phyloP scores from a whole-genome alignment of 2,329 filamentous ascomycete genomes.

The Septoria linicola region DNA sequence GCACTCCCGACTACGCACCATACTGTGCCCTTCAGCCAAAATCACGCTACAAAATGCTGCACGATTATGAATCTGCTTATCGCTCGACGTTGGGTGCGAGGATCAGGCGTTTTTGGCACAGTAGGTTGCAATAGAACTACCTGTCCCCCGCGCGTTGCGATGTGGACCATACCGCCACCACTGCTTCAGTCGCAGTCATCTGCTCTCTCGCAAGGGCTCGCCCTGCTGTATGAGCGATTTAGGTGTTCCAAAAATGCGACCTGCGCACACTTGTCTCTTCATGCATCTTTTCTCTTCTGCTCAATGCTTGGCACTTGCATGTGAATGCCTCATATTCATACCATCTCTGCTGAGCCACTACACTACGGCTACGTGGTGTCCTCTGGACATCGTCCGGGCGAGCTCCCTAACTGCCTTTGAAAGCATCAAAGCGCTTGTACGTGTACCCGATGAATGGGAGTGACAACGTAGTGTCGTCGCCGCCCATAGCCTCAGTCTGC shows the following conservation, averaged over 20 bases:
- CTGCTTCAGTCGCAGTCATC: neutral
- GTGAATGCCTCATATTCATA: neutral
- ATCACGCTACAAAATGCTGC: too few relatives aligned
- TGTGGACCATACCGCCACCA: neutral
- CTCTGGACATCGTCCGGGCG: neutral
- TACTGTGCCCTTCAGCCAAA: too few relatives aligned
- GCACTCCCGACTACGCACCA: too few relatives aligned
- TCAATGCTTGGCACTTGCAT: conserved; percentile 6
- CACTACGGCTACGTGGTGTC: conserved; percentile 1
- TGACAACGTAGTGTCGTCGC: conserved; percentile 90
- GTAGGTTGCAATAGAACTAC: neutral
- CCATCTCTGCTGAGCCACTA: conserved; percentile 1
- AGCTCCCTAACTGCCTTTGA: conserved; percentile 42
- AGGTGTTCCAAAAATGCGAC: conserved; percentile 2
- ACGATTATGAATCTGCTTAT: too few relatives aligned
- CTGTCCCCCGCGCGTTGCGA: neutral
- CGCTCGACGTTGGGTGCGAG: too few relatives aligned
- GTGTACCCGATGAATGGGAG: conserved; percentile 95
- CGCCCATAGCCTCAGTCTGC: conserved; percentile 69
- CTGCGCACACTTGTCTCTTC: conserved; percentile 1
- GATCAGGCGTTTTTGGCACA: too few relatives aligned
- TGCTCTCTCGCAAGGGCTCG: neutral
- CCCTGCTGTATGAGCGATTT: neutral
- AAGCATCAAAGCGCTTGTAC: conserved; percentile 90
- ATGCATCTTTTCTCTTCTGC: neutral